Base-by-base conservation (phyloP, 2,329 filamentous ascomycete genomes). In the Elsinoe ampelina region DNA sequence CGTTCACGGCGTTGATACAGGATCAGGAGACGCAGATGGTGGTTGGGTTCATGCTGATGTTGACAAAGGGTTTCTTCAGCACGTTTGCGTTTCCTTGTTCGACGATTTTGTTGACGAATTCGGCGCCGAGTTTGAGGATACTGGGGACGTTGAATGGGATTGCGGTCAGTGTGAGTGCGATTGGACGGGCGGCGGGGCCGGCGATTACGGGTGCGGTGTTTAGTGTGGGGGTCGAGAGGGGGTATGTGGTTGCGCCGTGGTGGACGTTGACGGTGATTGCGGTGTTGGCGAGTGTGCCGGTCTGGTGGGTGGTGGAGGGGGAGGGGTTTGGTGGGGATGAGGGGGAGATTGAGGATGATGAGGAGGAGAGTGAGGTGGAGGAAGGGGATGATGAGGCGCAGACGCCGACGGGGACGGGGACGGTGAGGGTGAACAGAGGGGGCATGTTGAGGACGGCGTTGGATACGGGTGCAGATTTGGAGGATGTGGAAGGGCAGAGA, bases 121-220 rank as follows among this genome's bases (percentile, higher is more conserved):
- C 85, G 8, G 89, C 89, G 3, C 72, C 78, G 1, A 90, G 85
- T 56, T 74, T 95, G 13, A 76, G 80, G 42, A 81, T 95, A 8
- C 79, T 97, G 4, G 91, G 90, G 1, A 96, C 91, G 0, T 73
- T 97, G 57, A 97, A 97, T 66, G 93, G 92, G 2, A 83, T 95
- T 60, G 91, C 89, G 0, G 95, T 91, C 0, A 87, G 85, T 57
- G 82, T 91, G 34, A 86, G 84, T 61, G 90, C 88, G 0, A 70
- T 96, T 4, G 92, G 91, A 1, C 77, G 91, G 50, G 91, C 89
- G 0, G 65, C 80, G 0, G 93, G 93, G 0, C 92, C 93, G 0
- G 87, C 87, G 0, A 70, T 86, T 34, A 80, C 83, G 0, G 92
- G 92, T 0, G 73, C 77, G 1, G 76, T 84, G 0, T 96, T 95